Conservation (phyloP, 805 yeast genomes). For the Kluyveromyces dobzhanskii region DNA sequence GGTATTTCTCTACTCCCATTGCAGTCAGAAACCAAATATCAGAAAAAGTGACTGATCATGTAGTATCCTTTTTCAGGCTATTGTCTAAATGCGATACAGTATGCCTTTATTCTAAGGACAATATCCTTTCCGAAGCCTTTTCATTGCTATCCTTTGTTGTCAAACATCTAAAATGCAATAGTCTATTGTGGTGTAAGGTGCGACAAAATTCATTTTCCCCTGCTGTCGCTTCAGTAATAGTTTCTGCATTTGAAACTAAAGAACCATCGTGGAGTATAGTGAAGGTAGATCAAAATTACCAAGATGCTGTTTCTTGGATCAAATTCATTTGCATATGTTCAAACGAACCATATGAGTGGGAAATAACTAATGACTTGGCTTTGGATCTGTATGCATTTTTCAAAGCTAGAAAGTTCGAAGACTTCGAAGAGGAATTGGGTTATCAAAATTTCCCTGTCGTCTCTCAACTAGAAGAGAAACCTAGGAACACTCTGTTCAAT, state of each 20-base stretch:
- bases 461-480: neutral
- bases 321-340: conserved; percentile 10
- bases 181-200: conserved; percentile 17
- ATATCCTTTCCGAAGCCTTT: conserved; percentile 12
- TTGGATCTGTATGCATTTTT: conserved; percentile 27
- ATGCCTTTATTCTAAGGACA: conserved; percentile 16
- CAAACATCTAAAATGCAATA: conserved; percentile 5
- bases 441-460: neutral
- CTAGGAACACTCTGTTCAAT: conserved; percentile 13
- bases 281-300: conserved; percentile 9
- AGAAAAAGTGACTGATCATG: conserved; percentile 18
- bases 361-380: conserved; percentile 40
- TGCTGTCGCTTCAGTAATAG: conserved; percentile 10
- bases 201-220: conserved; percentile 12
- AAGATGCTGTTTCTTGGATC: conserved; percentile 10
- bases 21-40: conserved; percentile 10
- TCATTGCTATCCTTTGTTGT: conserved; percentile 15
- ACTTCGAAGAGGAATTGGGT: conserved; percentile 19
- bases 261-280: conserved; percentile 18
- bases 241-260: conserved; percentile 15
- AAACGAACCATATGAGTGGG: conserved; percentile 24
- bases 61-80: conserved; percentile 21
- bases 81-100: no score
- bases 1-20: conserved; percentile 14
- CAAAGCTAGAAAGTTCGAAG: conserved; percentile 20